Base-by-base conservation (phyloP, 345 rosid genomes). In the Raphanus sativus region DNA sequence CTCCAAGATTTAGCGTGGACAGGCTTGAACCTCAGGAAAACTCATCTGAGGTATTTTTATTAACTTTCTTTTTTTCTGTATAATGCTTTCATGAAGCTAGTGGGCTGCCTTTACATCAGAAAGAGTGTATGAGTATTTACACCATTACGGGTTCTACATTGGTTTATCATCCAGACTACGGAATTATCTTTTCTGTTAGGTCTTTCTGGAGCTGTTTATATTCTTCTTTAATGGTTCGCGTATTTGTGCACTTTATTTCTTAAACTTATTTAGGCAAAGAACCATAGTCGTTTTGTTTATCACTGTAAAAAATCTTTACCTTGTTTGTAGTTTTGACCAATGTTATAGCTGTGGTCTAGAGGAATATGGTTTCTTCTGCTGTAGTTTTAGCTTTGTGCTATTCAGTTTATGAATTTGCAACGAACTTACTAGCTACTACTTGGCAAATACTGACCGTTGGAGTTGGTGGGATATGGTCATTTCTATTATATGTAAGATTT, bases 291-390 rank as follows among this genome's bases (percentile, higher is more conserved):
- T n/a, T 50, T 8, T 50, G 1, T 50, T 50, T n/a, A 48, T 48
- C 17, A 50, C 55, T 5, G 55, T 50, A 50, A 2, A 50, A 8
- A 50, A 50, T n/a, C 16, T 50, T 50, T 5, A 50, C 3, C 55
- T 50, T 50, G 55, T 50, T 50, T 50, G 55, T 50, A 50, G 55
- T 50, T 50, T 45, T 12, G 7, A n/a, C 55, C 21, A n/a, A n/a
- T 50, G 55, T 50, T 50, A 1, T 50, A 50, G 55, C n/a, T 9
- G 1, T 4, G 62, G 32, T 58, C 32, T 58, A 58, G 32, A 58
- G 62, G 45, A 25, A 29, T 40, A 55, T 40, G 60, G 67, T 45
- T 71, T 55, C 38, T 10, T 71, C 67, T 65, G 9, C n/a, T 71
- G 11, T 42, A 12, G 64, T 76, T 76, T 2, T 24, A 62, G 33